A percentile compares a stretch with the other conserved stretches of the same genome.
These are phyloP conservation scores for Termitomyces sp. DNA, from an alignment of 768 basidiomycete species.

Conservation along the genomic window DNA sequence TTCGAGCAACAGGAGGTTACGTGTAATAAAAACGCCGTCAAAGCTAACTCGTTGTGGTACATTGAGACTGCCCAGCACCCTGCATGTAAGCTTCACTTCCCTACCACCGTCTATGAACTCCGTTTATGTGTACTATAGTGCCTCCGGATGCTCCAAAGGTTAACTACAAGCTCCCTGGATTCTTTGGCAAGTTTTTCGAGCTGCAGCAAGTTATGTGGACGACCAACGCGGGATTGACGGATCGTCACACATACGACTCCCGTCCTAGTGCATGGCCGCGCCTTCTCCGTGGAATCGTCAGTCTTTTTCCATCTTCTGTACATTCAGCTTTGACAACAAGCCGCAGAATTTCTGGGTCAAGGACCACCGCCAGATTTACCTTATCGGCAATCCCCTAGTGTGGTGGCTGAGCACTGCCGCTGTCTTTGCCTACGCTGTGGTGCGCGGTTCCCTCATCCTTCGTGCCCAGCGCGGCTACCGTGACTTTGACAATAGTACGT, in stretches of 20 bases:
- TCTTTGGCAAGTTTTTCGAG: conserved; percentile 88
- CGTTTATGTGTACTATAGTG: conserved; percentile 39
- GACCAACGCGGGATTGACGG: conserved; percentile 93
- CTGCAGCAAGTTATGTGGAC: conserved; percentile 95
- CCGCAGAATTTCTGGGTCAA: conserved; percentile 96
- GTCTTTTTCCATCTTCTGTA: conserved; percentile 22
- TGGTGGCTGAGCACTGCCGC: conserved; percentile 86
- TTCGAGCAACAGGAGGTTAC: conserved; percentile 99
- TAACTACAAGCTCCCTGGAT: conserved; percentile 88
- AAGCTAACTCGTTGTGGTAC: conserved; percentile 88
- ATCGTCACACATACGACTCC: conserved; percentile 92
- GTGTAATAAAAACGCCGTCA: conserved; percentile 95
- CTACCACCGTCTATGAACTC: background rate
- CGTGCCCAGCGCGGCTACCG: conserved; percentile 87
- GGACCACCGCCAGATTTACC: conserved; percentile 92
- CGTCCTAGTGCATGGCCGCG: conserved; percentile 91
- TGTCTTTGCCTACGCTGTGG: conserved; percentile 57
- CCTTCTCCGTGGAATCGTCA: conserved; percentile 86
- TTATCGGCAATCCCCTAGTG: conserved; percentile 89
- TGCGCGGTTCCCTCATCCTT: conserved; percentile 78
- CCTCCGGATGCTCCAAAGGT: conserved; percentile 68
- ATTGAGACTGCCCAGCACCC: conserved; percentile 82
- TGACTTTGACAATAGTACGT: conserved; percentile 90
- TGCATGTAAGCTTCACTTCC: conserved; percentile 44
- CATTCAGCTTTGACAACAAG: background rate